Base-by-base conservation (phyloP, 2,329 filamentous ascomycete species). In the Talaromyces amestolkiae region DNA sequence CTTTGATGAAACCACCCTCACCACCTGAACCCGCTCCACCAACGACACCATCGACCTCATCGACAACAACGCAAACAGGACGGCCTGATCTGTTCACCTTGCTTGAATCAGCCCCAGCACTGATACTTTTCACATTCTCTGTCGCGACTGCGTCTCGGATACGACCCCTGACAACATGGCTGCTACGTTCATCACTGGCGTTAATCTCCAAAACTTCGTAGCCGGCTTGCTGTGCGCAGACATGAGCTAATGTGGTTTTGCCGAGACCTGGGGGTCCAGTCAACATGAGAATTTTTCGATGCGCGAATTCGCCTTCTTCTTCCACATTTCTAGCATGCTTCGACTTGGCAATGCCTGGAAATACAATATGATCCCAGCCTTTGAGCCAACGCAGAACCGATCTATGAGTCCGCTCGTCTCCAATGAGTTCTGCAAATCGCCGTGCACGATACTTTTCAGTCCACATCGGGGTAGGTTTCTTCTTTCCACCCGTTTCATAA, bases 171-270 rank as follows among this genome's bases (percentile, higher is more conserved):
- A 99, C 95, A 1, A 99, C 92, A 72, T 94, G 89, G 35, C 86
- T 85, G 73, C 92, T 97, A 72, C 95, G 86, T 74, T 99, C 96
- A 74, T 99, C 95, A 72, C 94, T 98, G 9, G 96, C 95, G 72
- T 99, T 99, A 79, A 99, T 96, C 76, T 99, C 95, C 74, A 98
- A 86, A 1, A 96, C 91, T 73, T 98, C 95, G 72, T 99, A 99
- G 0, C 95, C 95, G 5, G 95, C 95, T 78, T 99, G 95, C 70
- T 85, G 89, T 0, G 96, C 96, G 75, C 95, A 98, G 0, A 99
- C 95, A 77, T 99, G 95, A 1, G 95, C 95, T 58, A 99, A 78
- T 0, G 95, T 99, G 0, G 95, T 99, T 81, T 99, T 99, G 33
- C 95, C 95, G 11, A 99, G 82, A 1, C 95, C 95, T 0, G 95